Base-by-base conservation (phyloP, 192 early-diverging fungal genomes). In the Entomortierella beljakovae region DNA sequence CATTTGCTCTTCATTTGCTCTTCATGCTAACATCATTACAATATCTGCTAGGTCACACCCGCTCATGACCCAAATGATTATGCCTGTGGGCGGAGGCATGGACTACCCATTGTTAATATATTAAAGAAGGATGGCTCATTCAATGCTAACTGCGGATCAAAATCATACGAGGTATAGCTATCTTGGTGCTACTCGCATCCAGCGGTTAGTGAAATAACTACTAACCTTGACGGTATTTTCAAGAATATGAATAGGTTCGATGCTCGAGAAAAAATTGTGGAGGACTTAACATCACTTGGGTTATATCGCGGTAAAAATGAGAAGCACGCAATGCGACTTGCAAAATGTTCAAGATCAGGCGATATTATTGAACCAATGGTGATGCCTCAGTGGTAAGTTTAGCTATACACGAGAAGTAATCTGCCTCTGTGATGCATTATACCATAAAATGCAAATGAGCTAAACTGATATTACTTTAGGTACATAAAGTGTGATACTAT, bases 331-430 rank as follows among this genome's bases (percentile, higher is more conserved):
- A 95, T 95, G 82, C 90, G 93, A 38, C 71, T 92, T 33, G 91
- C 86, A 32, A 77, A 71, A 11, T 91, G 90, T 61, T 90, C 92
- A 32, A 83, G 97, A 46, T 96, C 97, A 0, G 93, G 93, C 22
- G 97, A 99, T 80, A 86, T 99, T 34, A 95, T 99, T 48, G 97
- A 99, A 71, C 97, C 96, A 4, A 85, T 98, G 79, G 80, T 98
- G 68, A 94, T 94, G 85, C 97, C 97, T 10, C 97, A 99, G 82
- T 99, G 97, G 97, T 88, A 80, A 33, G 68, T 52, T 18, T 15
- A 48, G 2, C 10, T 25, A 34, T n/a, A n/a, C 16, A 2, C 32
- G 37, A 38, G 6, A 13, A 46, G 43, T 15, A 20, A 20, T 46
- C n/a, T n/a, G n/a, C n/a, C n/a, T n/a, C n/a, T n/a, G n/a, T n/a